Conservation (phyloP, 305 asterid species). For the Fraxinus sp. region DNA sequence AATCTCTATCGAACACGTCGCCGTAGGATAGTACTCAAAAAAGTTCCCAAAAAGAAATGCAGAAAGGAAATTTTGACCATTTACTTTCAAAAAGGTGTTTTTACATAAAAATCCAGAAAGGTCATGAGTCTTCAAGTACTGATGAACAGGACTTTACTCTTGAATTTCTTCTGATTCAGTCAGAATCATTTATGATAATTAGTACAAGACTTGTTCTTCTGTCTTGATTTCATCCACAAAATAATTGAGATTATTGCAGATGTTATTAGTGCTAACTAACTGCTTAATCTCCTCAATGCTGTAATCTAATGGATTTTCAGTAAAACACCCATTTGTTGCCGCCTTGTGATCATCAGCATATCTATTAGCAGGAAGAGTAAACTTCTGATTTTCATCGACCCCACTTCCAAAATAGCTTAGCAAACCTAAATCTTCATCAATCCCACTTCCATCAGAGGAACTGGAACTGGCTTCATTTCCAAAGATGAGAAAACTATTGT, state of each 20-base stretch:
- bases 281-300: conserved; percentile 71
- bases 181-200: conserved; percentile 8
- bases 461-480: conserved; percentile 49
- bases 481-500: conserved; percentile 24
- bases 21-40: neutral
- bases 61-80: neutral
- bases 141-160: neutral
- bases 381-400: conserved; percentile 22
- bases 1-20: too few relatives aligned
- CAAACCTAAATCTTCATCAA: conserved; percentile 17
- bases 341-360: conserved; percentile 18
- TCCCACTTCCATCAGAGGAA: conserved; percentile 51
- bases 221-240: conserved; percentile 57
- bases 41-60: conserved; percentile 26
- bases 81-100: conserved; percentile 19
- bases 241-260: conserved; percentile 23
- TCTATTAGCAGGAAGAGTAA: conserved; percentile 8
- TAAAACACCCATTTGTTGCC: conserved; percentile 1
- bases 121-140: neutral
- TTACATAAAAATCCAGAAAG: neutral
- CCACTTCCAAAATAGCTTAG: conserved; percentile 30
- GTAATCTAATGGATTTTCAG: conserved; percentile 48
- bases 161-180: neutral
- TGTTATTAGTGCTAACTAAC: conserved; percentile 48
- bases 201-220: conserved; percentile 47